These are phyloP conservation scores for Globisporangium spiculum DNA, from an alignment of 352 stramenopile genomes.

Conservation along the genomic window DNA sequence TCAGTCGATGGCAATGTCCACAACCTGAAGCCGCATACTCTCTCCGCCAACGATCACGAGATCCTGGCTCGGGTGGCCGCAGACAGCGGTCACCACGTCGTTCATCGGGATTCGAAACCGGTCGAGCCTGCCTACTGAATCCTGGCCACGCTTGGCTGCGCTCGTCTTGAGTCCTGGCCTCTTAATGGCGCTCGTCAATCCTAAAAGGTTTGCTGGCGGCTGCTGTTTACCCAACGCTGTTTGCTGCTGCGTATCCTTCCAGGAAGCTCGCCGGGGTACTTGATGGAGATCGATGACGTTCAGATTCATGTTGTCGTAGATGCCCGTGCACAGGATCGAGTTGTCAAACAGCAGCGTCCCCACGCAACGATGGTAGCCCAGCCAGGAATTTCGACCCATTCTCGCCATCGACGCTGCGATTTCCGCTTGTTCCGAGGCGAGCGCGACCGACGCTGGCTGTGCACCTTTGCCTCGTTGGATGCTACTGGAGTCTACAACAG, in stretches of 20 bases:
- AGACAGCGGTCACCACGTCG: slow-evolving; percentile 43
- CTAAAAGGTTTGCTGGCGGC: not conserved
- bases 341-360: slow-evolving; percentile 45
- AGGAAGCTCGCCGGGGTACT: slow-evolving; percentile 14
- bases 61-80: slow-evolving; percentile 40
- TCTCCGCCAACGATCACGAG: slow-evolving; percentile 46
- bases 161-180: not conserved
- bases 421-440: slow-evolving; percentile 24
- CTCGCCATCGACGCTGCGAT: not conserved
- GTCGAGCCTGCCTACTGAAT: slow-evolving; percentile 32
- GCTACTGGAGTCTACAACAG: not conserved
- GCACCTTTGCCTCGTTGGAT: slow-evolving; percentile 22
- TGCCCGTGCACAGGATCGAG: slow-evolving; percentile 48
- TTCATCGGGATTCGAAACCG: slow-evolving; percentile 49
- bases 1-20: slow-evolving; percentile 13
- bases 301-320: slow-evolving; percentile 34
- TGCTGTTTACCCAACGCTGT: not conserved
- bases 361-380: slow-evolving; percentile 49
- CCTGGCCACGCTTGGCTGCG: not conserved
- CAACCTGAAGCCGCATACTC: slow-evolving; percentile 35
- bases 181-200: not conserved
- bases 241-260: not conserved
- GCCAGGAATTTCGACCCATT: slow-evolving; percentile 42
- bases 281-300: slow-evolving; percentile 56
- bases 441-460: slow-evolving; percentile 31